Conservation (phyloP, 768 basidiomycete genomes). For the Gautieria morchelliformis region DNA sequence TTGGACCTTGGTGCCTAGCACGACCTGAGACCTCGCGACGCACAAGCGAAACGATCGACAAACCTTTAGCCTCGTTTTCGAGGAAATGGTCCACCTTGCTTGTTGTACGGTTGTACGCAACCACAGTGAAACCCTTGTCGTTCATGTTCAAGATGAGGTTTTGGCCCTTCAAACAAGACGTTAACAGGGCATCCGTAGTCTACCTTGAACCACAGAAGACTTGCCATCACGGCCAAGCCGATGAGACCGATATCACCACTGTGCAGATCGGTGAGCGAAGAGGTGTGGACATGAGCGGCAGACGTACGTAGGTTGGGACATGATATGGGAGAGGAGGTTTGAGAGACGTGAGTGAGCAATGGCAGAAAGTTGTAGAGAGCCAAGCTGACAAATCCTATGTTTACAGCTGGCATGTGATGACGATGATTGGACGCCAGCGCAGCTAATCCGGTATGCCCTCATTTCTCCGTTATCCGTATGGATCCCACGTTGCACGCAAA, state of each 20-base stretch:
- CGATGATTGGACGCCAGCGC: too few relatives aligned
- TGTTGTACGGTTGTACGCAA: constrained; percentile 94
- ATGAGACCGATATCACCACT: constrained; percentile 98
- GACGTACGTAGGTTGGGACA: constrained; percentile 44
- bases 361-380: background rate
- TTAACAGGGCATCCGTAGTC: constrained; percentile 5
- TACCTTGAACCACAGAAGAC: constrained; percentile 15
- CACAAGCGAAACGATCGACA: constrained; percentile 22
- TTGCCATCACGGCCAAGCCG: constrained; percentile 97
- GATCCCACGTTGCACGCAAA: too few relatives aligned
- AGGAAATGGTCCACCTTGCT: constrained; percentile 96
- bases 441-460: too few relatives aligned
- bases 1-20: constrained; percentile 82
- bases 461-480: too few relatives aligned
- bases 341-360: constrained; percentile 23
- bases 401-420: background rate
- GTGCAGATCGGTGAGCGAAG: constrained; percentile 9
- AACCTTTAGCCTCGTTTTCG: constrained; percentile 95
- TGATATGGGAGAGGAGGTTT: constrained; percentile 22
- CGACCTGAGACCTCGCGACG: background rate
- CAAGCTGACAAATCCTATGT: background rate
- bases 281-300: background rate
- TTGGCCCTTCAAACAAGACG: constrained; percentile 56
- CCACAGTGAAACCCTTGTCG: constrained; percentile 97
- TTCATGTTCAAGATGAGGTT: constrained; percentile 98